phyloP scores from a whole-genome alignment of 2,329 filamentous ascomycete species.

The Fusarium sp. region DNA sequence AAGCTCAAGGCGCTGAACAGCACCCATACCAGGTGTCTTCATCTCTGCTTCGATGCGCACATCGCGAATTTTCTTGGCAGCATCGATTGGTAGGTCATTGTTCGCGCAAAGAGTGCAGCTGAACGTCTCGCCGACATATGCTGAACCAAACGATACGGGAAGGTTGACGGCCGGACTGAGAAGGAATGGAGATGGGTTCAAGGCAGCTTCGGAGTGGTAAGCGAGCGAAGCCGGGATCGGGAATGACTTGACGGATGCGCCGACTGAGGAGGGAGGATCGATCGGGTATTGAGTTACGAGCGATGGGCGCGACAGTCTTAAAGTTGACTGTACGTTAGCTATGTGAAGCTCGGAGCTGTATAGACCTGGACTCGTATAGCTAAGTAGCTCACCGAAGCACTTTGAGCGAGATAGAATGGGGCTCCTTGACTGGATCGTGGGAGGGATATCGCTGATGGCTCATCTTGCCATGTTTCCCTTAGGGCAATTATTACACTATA shows the following conservation, averaged over 20 bases:
- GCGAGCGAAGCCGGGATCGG: constrained; percentile 76
- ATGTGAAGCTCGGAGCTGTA: not conserved
- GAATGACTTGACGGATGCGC: constrained; percentile 53
- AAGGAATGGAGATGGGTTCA: constrained; percentile 67
- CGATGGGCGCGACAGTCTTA: constrained; percentile 83
- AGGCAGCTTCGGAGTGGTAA: constrained; percentile 63
- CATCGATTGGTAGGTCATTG: constrained; percentile 70
- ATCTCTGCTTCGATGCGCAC: constrained; percentile 91
- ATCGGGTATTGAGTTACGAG: constrained; percentile 78
- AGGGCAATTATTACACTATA: not conserved
- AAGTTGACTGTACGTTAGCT: constrained; percentile 16
- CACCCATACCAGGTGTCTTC: constrained; percentile 79
- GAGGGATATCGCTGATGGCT: constrained; percentile 70
- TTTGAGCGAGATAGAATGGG: constrained; percentile 83
- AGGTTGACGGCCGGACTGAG: constrained; percentile 79
- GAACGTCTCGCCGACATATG: constrained; percentile 96
- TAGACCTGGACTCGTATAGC: constrained; percentile 16
- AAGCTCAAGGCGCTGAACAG: constrained; percentile 75
- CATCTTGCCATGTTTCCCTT: constrained; percentile 53
- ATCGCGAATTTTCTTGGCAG: constrained; percentile 71
- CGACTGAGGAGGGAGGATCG: constrained; percentile 57
- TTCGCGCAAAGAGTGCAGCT: constrained; percentile 96
- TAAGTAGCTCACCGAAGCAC: constrained; percentile 71
- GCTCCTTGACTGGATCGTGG: constrained; percentile 74
- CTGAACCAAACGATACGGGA: constrained; percentile 90